A percentile compares a stretch with the other conserved stretches of the same genome.
These are phyloP conservation scores for Gracilaria domingensis DNA, from an alignment of 23 red algal genomes.

Conservation along the genomic window DNA sequence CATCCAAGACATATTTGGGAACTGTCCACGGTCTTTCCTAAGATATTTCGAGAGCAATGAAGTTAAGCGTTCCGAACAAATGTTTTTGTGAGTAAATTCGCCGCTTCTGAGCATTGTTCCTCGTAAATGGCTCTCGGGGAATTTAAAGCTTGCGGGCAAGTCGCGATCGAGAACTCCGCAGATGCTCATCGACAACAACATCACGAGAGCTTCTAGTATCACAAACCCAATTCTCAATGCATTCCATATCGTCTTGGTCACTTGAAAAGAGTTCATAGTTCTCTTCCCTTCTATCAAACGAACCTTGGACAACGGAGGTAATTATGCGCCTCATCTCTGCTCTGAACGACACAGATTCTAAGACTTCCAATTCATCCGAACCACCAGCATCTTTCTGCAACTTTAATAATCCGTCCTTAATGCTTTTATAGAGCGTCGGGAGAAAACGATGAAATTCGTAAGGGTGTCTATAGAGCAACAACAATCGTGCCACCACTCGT, in stretches of 20 bases:
- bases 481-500: conserved; percentile 45
- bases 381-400: conserved; percentile 26
- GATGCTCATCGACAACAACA: conserved; percentile 41
- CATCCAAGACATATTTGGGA: conserved; percentile 63
- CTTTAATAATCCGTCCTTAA: conserved; percentile 19
- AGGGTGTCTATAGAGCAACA: conserved; percentile 42
- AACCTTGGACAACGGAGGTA: conserved; percentile 31
- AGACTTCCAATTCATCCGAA: conserved; percentile 20
- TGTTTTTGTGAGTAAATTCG: neutral
- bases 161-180: conserved; percentile 23
- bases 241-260: conserved; percentile 15
- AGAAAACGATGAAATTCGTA: conserved; percentile 60
- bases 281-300: conserved; percentile 31
- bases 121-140: neutral
- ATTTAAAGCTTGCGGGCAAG: neutral
- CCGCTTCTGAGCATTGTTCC: conserved; percentile 50
- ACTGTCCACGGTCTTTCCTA: conserved; percentile 31
- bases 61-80: conserved; percentile 44
- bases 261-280: conserved; percentile 14
- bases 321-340: conserved; percentile 26
- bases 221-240: conserved; percentile 40
- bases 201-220: conserved; percentile 3
- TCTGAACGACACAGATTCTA: neutral
- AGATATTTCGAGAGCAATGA: conserved; percentile 47
- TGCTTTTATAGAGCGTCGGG: conserved; percentile 36